Evolutionary conservation across 306 rosid genomes (phyloP).

Genomic region (Medicago arabica): DNA sequence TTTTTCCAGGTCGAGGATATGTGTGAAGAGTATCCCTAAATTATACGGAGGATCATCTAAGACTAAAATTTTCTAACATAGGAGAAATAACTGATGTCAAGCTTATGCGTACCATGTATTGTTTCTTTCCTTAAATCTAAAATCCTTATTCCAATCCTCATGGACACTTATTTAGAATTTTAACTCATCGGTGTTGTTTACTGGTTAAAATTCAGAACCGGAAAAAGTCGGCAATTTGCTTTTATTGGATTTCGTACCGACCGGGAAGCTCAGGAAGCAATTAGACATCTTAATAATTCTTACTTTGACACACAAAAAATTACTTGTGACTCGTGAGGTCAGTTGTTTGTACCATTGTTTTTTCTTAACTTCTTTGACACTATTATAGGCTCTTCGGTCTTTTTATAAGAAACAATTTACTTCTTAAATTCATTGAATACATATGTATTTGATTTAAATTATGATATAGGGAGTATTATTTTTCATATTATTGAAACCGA

Average conservation of each 20-base stretch:
- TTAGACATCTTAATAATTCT: constrained; percentile 65
- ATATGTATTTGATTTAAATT: no score
- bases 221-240: constrained; percentile 79
- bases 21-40: constrained; percentile 85
- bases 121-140: constrained; percentile 28
- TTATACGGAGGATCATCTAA: constrained; percentile 61
- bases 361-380: not conserved
- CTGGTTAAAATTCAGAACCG: constrained; percentile 54
- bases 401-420: no score
- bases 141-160: not conserved
- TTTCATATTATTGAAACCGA: not conserved
- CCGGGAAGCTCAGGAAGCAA: constrained; percentile 73
- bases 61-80: constrained; percentile 67
- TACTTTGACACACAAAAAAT: constrained; percentile 62
- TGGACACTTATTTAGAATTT: not conserved
- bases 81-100: constrained; percentile 87
- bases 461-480: not conserved
- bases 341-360: constrained; percentile 22
- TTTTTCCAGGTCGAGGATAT: constrained; percentile 77
- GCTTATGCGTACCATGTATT: constrained; percentile 81
- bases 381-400: not conserved
- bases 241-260: constrained; percentile 80
- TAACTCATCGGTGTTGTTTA: constrained; percentile 28
- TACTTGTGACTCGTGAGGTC: constrained; percentile 87
- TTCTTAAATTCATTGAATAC: no score